Conservation (phyloP, 345 rosid species). For the Linum usitatissimum region DNA sequence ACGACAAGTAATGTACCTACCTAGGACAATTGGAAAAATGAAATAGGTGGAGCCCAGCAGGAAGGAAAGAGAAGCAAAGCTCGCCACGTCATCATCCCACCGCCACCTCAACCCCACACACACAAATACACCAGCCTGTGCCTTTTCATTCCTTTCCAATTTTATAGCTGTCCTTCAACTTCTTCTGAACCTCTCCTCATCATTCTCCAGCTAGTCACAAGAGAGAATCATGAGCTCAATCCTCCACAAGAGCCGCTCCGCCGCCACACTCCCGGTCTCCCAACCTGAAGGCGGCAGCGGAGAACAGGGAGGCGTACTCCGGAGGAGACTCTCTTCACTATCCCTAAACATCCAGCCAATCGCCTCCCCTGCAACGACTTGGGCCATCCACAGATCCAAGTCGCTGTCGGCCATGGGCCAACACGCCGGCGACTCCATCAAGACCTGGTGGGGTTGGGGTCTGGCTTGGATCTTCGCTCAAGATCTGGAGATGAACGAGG, state of each 20-base stretch:
- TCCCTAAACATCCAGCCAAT: conserved; percentile 40
- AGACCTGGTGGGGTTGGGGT: conserved; percentile 82
- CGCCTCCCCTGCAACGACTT: conserved; percentile 27
- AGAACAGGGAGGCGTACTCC: conserved; percentile 25
- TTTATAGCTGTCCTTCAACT: conserved; percentile 6
- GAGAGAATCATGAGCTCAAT: conserved; percentile 42
- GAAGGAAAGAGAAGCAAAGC: too few species aligned
- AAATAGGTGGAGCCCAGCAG: too few species aligned
- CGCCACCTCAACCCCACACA: conserved; percentile 21
- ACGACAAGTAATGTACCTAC: too few species aligned
- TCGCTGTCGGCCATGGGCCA: conserved; percentile 58
- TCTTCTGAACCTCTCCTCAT: not conserved
- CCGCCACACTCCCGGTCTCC: conserved; percentile 39
- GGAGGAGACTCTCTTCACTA: conserved; percentile 74
- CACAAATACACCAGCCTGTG: conserved; percentile 49
- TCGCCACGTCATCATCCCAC: not conserved
- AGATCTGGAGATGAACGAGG: conserved; percentile 83
- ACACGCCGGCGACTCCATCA: conserved; percentile 41
- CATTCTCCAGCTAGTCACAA: not conserved
- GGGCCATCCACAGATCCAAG: conserved; percentile 53
- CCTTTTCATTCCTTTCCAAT: conserved; percentile 26
- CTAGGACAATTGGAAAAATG: too few species aligned
- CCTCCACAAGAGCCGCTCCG: conserved; percentile 35
- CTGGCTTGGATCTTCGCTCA: conserved; percentile 81
- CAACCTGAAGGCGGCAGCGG: conserved; percentile 14